phyloP scores from a whole-genome alignment of 139 green algal species.

The Chlorella sorokiniana region DNA sequence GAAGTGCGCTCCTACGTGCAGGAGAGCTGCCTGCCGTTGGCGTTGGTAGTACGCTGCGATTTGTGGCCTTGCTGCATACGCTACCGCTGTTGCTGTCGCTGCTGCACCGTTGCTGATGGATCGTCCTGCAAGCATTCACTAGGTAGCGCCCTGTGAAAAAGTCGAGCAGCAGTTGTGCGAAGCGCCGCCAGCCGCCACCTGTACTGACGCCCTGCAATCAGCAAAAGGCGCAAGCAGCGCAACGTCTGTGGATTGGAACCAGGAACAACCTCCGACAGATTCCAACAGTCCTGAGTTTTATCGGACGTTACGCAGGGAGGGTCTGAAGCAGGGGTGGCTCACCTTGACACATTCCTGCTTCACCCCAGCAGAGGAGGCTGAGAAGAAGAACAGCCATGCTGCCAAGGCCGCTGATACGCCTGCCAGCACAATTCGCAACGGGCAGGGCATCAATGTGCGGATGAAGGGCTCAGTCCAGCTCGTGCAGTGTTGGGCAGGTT shows the following conservation, averaged over 20 bases:
- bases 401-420: background rate
- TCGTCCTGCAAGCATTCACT: background rate
- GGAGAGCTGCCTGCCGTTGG: too few species aligned
- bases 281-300: too few species aligned
- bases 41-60: too few species aligned
- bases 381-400: background rate
- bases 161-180: background rate
- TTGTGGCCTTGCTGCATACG: background rate
- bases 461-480: too few species aligned
- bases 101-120: background rate
- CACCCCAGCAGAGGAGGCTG: background rate
- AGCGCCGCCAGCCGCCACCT: background rate
- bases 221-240: background rate
- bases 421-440: constrained; percentile 11
- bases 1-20: too few species aligned
- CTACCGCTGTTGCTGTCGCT: background rate
- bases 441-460: constrained; percentile 9
- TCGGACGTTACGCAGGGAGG: too few species aligned
- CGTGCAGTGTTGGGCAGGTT: too few species aligned
- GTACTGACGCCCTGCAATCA: background rate
- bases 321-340: too few species aligned
- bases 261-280: too few species aligned
- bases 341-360: too few species aligned
- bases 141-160: constrained; percentile 20
- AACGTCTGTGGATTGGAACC: too few species aligned